Evolutionary conservation across 306 rosid species (phyloP).

Genomic region (Aeschynomene evenia): DNA sequence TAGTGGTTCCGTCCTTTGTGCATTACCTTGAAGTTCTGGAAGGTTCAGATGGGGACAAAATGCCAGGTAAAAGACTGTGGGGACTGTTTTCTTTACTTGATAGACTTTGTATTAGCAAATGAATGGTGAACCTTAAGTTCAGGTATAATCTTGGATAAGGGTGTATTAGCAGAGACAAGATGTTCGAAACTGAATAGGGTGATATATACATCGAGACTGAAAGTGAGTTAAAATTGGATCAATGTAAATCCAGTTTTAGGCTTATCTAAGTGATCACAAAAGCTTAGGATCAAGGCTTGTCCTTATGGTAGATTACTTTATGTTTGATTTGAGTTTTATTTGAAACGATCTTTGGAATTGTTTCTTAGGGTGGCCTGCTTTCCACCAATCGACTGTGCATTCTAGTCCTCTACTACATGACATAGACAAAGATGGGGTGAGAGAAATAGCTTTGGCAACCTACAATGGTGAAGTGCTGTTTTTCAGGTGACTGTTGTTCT

Average conservation of each 20-base stretch:
- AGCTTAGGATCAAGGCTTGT: conserved; percentile 17
- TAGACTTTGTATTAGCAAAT: neutral
- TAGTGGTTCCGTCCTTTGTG: conserved; percentile 93
- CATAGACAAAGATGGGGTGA: conserved; percentile 96
- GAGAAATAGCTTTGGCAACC: conserved; percentile 94
- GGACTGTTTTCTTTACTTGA: conserved; percentile 5
- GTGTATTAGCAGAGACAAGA: neutral
- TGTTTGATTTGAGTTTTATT: conserved; percentile 22
- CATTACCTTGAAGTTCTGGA: conserved; percentile 97
- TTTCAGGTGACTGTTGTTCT: conserved; percentile 69
- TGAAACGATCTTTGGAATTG: conserved; percentile 29
- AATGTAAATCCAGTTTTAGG: neutral
- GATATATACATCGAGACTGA: neutral
- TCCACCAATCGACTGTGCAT: conserved; percentile 98
- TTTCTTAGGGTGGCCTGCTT: conserved; percentile 97
- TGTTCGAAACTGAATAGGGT: neutral
- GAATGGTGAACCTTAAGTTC: neutral
- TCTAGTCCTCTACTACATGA: conserved; percentile 91
- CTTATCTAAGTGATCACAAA: neutral
- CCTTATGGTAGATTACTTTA: neutral
- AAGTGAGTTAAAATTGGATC: neutral
- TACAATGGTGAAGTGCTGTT: conserved; percentile 97
- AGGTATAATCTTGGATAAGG: neutral
- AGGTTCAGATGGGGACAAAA: conserved; percentile 97
- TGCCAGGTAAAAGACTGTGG: conserved; percentile 63